Conservation (phyloP, 176 grass and related monocot genomes). For the Elaeis guineensis region DNA sequence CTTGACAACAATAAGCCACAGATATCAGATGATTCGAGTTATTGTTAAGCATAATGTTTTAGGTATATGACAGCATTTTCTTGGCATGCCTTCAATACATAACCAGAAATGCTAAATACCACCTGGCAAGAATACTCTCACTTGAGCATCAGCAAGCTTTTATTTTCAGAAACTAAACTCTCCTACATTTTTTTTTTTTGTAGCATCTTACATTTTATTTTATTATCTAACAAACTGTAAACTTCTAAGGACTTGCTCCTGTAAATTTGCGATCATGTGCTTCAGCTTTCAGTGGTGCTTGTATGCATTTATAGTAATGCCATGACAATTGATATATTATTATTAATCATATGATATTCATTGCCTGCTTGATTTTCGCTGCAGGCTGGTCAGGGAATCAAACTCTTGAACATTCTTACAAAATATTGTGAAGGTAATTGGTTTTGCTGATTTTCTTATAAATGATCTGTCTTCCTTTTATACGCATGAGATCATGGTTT, state of each 20-base stretch:
- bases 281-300: slow-evolving; percentile 11
- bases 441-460: neutral
- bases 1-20: too few species aligned
- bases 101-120: too few species aligned
- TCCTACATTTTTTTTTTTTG: neutral
- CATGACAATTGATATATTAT: neutral
- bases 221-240: slow-evolving; percentile 4
- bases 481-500: neutral
- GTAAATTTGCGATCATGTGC: slow-evolving; percentile 1
- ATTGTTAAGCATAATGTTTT: too few species aligned
- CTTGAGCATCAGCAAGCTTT: too few species aligned
- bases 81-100: too few species aligned
- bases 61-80: too few species aligned
- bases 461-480: neutral
- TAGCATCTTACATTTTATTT: neutral
- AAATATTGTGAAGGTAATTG: slow-evolving; percentile 90
- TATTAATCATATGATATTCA: neutral
- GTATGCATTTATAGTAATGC: slow-evolving; percentile 2
- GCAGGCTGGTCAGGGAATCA: slow-evolving; percentile 78
- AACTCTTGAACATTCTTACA: slow-evolving; percentile 91
- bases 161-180: too few species aligned
- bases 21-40: too few species aligned
- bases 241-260: neutral
- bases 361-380: neutral
- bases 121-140: too few species aligned